Evolutionary conservation across 805 yeast species (phyloP).

Genomic region (Metschnikowia continentalis): DNA sequence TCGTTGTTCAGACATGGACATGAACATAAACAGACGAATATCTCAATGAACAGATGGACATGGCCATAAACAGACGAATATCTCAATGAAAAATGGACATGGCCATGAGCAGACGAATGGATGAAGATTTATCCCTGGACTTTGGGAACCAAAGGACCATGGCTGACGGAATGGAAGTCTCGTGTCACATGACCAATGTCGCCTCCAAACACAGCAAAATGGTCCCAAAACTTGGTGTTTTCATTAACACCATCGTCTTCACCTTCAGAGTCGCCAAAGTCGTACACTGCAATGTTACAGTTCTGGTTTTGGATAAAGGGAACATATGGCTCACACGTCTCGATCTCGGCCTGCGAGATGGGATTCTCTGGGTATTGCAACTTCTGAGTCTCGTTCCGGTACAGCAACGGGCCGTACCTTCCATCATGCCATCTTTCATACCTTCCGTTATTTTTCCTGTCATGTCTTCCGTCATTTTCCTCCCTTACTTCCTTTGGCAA

Average conservation of each 20-base stretch:
- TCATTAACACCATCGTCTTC: too few species aligned
- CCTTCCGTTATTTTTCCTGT: too few species aligned
- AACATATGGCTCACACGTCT: constrained; percentile 44
- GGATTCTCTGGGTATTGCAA: constrained; percentile 20
- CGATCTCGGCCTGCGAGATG: constrained; percentile 52
- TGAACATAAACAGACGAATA: too few species aligned
- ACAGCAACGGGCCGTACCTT: constrained; percentile 5
- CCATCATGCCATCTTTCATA: neutral
- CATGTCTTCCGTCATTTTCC: neutral
- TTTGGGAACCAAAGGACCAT: neutral
- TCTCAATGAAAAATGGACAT: too few species aligned
- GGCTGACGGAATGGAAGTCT: constrained; percentile 4
- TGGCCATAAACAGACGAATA: too few species aligned
- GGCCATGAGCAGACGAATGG: too few species aligned
- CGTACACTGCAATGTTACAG: constrained; percentile 29
- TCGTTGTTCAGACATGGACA: too few species aligned
- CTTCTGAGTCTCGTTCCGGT: neutral
- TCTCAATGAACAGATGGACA: too few species aligned
- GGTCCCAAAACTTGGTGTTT: constrained; percentile 12
- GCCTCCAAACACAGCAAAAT: constrained; percentile 26
- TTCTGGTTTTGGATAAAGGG: constrained; percentile 29
- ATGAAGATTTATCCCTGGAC: too few species aligned
- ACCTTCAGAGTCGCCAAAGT: constrained; percentile 13
- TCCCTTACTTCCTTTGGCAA: constrained; percentile 26
- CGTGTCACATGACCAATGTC: constrained; percentile 15